Conservation (phyloP, 176 grass and related monocot genomes). For the Eleusine indica region DNA sequence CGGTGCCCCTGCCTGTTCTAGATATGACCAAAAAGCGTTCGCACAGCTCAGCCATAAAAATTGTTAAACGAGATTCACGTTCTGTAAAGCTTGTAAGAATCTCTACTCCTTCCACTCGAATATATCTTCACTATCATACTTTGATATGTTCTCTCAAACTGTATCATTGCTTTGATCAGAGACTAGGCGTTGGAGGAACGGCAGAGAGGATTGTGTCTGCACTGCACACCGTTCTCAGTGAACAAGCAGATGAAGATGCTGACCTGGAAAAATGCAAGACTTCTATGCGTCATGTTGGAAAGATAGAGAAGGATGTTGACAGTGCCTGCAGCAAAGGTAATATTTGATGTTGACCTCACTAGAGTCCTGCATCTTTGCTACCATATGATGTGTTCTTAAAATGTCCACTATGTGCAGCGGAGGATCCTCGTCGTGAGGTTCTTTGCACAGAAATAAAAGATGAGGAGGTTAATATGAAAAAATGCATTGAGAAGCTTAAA, state of each 20-base stretch:
- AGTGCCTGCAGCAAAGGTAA: conserved; percentile 68
- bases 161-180: conserved; percentile 53
- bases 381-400: conserved; percentile 44
- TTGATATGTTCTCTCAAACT: conserved; percentile 19
- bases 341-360: conserved; percentile 31
- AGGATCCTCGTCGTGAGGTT: conserved; percentile 62
- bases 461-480: conserved; percentile 63
- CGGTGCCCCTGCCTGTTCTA: conserved; percentile 67
- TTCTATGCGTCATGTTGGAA: conserved; percentile 61
- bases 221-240: conserved; percentile 66
- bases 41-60: conserved; percentile 69
- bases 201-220: conserved; percentile 92
- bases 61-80: conserved; percentile 82
- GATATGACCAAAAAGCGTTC: conserved; percentile 89
- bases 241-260: conserved; percentile 59
- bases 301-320: conserved; percentile 83
- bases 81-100: conserved; percentile 87
- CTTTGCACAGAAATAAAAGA: conserved; percentile 75
- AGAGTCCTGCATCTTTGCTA: conserved; percentile 1
- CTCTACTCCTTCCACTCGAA: neutral
- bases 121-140: conserved; percentile 9
- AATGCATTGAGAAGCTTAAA: conserved; percentile 87
- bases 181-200: conserved; percentile 78
- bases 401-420: conserved; percentile 54
- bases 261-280: conserved; percentile 84